Evolutionary conservation across 1,284 basidiomycete genomes (phyloP), one percentile per base, ranked within the genome.

Genomic region (Stygiomarasmius scandens): DNA sequence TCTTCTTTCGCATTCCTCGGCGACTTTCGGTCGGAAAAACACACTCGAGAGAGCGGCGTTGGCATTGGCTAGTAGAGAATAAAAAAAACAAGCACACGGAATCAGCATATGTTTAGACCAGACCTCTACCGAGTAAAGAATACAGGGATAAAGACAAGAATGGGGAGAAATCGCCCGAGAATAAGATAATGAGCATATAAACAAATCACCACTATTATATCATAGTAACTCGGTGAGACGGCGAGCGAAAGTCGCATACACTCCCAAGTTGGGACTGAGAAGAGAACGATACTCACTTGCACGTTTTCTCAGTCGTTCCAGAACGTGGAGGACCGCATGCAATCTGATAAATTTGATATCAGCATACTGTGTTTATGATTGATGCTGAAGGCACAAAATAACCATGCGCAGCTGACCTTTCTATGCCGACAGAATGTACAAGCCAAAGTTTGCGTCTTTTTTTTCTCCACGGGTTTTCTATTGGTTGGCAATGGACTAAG

Each of bases 11-110:
- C 76, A 83, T 80, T 19, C 86, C 84, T 16, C 85, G 76, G 44
- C 82, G 73, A 58, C 82, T 84, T 67, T 85, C 83, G 6, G 73
- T 69, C 2, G 85, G 86, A 60, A 84, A 87, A 61, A 81, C 81
- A 66, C 85, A 87, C 54, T 74, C 77, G 46, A 86, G 75, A 25
- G 79, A 77, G 23, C 85, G 80, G 44, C 83, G 75, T 53, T 79
- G 77, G 65, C 85, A 87, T 74, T 87, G 86, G 67, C 85, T 87
- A 67, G 49, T 60, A 27, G 62, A 61, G 56, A 22, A 22, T 38
- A n/a, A 29, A n/a, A 55, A 27, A 34, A 49, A 27, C 51, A 54
- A 43, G 24, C 34, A 61, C 38, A 56, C 27, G 29, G 25, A 45
- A 36, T 32, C 47, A 49, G 25, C 36, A 9, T 23, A 14, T 19